Conservation (phyloP, 2,329 filamentous ascomycete genomes). For the Capronia coronata region DNA sequence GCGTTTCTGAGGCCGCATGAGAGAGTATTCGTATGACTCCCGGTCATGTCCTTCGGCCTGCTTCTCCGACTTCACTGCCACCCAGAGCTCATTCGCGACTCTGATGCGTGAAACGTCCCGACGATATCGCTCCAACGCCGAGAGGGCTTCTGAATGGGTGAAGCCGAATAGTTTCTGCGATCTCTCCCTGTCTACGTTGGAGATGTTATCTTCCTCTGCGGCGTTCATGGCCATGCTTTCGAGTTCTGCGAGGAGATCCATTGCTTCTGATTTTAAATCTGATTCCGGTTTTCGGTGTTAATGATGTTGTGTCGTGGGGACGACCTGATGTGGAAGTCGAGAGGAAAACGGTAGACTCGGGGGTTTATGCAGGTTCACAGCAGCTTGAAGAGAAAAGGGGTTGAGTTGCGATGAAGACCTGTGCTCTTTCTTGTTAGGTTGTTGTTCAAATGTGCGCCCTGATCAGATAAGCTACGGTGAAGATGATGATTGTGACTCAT, state of each 20-base stretch:
- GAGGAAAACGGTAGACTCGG: no score
- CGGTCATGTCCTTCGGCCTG: slow-evolving; percentile 35
- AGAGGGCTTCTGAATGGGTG: slow-evolving; percentile 30
- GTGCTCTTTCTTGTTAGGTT: no score
- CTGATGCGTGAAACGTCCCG: slow-evolving; percentile 32
- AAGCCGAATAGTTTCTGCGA: slow-evolving; percentile 36
- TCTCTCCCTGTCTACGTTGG: slow-evolving; percentile 15
- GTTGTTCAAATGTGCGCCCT: no score
- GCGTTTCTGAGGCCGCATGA: slow-evolving; percentile 1
- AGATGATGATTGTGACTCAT: no score
- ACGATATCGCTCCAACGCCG: slow-evolving; percentile 33
- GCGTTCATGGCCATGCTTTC: slow-evolving; percentile 28
- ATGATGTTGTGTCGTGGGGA: no score
- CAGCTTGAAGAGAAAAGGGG: no score
- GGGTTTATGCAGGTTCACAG: no score
- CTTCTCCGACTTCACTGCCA: slow-evolving; percentile 29
- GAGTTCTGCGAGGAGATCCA: slow-evolving; percentile 28
- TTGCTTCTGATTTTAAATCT: no score
- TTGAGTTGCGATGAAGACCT: no score
- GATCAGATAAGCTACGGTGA: no score
- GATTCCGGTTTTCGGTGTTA: no score
- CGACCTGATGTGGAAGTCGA: no score
- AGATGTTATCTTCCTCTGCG: slow-evolving; percentile 3
- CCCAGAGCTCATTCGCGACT: slow-evolving; percentile 36
- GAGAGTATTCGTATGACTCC: slow-evolving; percentile 36